A percentile compares a stretch with the other conserved stretches of the same genome.
phyloP scores from a whole-genome alignment of 2,329 filamentous ascomycete genomes.

The Pyricularia sp. region DNA sequence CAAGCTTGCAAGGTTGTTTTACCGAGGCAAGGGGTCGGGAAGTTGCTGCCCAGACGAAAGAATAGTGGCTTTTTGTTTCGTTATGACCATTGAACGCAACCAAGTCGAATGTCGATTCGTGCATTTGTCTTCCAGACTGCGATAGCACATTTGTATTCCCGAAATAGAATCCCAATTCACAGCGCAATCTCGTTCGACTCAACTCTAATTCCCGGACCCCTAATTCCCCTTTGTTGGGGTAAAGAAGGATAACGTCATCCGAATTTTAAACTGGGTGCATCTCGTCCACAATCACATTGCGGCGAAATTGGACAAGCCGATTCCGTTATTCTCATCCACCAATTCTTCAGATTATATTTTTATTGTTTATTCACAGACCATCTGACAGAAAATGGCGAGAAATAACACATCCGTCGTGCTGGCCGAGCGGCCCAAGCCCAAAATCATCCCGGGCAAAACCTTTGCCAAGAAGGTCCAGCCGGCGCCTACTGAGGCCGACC shows the following conservation, averaged over 20 bases:
- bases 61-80: background rate
- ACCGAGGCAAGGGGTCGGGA: background rate
- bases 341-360: background rate
- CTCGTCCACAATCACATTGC: background rate
- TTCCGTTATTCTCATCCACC: background rate
- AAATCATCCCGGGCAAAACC: conserved; percentile 52
- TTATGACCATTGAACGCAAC: background rate
- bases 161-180: background rate
- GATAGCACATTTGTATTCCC: background rate
- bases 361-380: background rate
- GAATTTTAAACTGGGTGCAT: background rate
- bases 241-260: background rate
- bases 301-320: background rate
- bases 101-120: background rate
- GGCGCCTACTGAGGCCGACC: conserved; percentile 31
- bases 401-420: conserved; percentile 35
- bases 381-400: background rate
- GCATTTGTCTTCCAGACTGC: background rate
- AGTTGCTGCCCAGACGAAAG: background rate
- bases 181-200: background rate
- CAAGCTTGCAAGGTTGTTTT: background rate
- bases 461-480: conserved; percentile 41
- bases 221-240: background rate
- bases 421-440: conserved; percentile 45
- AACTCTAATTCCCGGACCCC: background rate